Evolutionary conservation across 1,284 basidiomycete genomes (phyloP).

Genomic region (Marasmius sp.): DNA sequence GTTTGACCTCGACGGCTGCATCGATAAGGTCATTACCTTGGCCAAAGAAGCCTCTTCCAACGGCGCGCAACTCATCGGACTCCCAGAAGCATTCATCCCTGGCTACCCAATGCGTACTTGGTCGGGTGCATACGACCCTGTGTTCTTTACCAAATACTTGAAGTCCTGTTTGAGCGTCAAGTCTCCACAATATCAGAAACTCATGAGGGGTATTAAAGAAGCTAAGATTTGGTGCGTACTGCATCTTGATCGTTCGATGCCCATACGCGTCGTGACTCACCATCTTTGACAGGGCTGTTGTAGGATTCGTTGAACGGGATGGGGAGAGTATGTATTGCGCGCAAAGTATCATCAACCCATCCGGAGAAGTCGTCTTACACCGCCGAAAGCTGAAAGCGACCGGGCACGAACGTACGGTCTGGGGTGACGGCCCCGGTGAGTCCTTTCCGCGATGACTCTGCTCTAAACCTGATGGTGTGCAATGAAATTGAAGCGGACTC

Average conservation of each 20-base stretch:
- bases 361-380: constrained; percentile 16
- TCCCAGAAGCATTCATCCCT: constrained; percentile 21
- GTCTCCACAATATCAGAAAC: constrained; percentile 13
- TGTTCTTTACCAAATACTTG: constrained; percentile 13
- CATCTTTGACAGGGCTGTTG: constrained; percentile 14
- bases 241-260: background rate
- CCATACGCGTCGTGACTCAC: background rate
- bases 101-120: constrained; percentile 19
- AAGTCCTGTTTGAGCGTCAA: constrained; percentile 13
- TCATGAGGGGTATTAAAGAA: constrained; percentile 11
- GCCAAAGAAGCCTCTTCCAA: constrained; percentile 18
- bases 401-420: constrained; percentile 19
- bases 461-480: background rate
- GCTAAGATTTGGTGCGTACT: constrained; percentile 14
- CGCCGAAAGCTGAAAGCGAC: constrained; percentile 22
- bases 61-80: constrained; percentile 19
- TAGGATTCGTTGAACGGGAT: constrained; percentile 17
- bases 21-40: constrained; percentile 14
- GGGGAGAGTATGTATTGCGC: constrained; percentile 19
- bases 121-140: constrained; percentile 13
- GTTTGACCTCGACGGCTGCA: constrained; percentile 18
- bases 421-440: constrained; percentile 20
- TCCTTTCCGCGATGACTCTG: background rate
- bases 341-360: constrained; percentile 16
- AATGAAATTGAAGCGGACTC: constrained; percentile 10